Conservation (phyloP, 2,329 filamentous ascomycete species). For the Cytospora mali region DNA sequence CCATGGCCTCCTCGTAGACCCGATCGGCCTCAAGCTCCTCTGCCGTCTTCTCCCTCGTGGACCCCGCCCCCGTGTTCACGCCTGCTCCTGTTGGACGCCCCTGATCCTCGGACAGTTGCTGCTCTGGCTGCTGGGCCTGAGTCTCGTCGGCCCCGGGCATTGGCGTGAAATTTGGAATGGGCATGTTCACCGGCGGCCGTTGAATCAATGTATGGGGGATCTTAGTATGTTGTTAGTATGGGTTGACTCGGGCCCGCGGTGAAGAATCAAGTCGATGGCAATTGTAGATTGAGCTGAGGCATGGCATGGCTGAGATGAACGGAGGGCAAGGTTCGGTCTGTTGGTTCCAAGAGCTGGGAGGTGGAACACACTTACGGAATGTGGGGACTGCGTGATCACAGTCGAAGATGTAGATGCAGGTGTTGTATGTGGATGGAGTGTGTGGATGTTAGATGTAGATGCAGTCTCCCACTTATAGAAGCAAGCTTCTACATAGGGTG, state of each 20-base stretch:
- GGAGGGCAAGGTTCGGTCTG: no score
- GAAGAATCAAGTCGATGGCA: no score
- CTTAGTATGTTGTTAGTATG: background rate
- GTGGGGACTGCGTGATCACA: background rate
- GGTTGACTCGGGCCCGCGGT: no score
- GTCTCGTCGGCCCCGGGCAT: background rate
- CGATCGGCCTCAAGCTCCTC: constrained; percentile 53
- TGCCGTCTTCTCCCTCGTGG: constrained; percentile 50
- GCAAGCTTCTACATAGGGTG: no score
- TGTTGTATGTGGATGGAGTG: no score
- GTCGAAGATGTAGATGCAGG: no score
- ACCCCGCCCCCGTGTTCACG: constrained; percentile 52
- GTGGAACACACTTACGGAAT: background rate
- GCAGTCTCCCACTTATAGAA: no score
- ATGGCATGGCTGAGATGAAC: background rate
- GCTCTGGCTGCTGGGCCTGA: background rate
- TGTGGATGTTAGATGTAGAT: no score
- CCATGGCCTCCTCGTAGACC: constrained; percentile 54
- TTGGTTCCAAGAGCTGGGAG: background rate
- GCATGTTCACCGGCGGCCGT: background rate
- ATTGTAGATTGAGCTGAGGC: background rate
- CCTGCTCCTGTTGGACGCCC: constrained; percentile 45
- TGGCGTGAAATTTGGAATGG: constrained; percentile 1
- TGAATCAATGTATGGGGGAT: no score
- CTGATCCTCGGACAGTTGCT: background rate